A percentile compares a stretch with the other conserved stretches of the same genome.
Conservation (phyloP, 208 protist species). For the Wallacemonas sp. region DNA sequence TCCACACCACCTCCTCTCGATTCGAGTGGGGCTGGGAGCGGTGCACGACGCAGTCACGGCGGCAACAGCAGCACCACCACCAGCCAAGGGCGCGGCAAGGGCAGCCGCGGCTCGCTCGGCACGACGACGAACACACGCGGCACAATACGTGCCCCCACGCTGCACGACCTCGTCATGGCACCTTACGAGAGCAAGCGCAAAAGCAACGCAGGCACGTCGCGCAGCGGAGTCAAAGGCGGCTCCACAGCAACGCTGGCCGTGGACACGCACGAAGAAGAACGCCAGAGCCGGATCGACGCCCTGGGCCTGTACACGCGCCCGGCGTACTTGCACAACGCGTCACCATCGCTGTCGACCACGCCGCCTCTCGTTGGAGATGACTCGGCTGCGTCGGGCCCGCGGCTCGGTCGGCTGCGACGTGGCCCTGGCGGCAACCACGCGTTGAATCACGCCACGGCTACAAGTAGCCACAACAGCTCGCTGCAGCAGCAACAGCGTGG, state of each 20-base stretch:
- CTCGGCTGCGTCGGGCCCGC: background rate
- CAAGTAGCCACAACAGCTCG: background rate
- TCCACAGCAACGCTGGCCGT: background rate
- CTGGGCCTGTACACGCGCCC: conserved; percentile 10
- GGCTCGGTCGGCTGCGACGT: background rate
- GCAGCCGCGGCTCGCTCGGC: background rate
- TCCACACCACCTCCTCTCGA: no score
- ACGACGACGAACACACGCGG: background rate
- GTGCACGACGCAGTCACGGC: no score
- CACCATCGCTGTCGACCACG: background rate
- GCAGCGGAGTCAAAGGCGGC: background rate
- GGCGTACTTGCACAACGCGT: conserved; percentile 5
- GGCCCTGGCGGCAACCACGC: conserved; percentile 13
- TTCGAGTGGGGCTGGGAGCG: no score
- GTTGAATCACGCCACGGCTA: background rate
- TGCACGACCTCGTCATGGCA: conserved; percentile 15
- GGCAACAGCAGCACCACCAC: no score
- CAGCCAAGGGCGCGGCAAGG: background rate
- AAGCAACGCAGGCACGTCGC: background rate
- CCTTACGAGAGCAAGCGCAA: conserved; percentile 10
- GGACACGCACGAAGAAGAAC: background rate
- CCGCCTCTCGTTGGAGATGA: background rate
- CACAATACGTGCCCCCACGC: background rate
- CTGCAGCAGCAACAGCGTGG: background rate
- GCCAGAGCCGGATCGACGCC: background rate